Evolutionary conservation across 2,329 filamentous ascomycete species (phyloP).

Genomic region (Cercospora beticola): DNA sequence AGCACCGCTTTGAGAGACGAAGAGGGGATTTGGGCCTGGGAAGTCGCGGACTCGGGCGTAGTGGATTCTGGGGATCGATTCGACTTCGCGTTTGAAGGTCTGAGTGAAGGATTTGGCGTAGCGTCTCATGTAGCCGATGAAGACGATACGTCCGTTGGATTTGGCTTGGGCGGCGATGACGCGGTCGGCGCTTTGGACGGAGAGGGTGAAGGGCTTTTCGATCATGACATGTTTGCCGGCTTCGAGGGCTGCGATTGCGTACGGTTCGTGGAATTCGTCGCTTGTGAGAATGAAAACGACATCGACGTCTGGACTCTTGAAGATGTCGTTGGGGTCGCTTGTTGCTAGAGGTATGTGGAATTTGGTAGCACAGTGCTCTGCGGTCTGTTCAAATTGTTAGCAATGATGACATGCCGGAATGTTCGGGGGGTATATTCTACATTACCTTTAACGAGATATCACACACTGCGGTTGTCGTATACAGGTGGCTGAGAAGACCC

Average conservation of each 20-base stretch:
- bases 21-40: slow-evolving; percentile 54
- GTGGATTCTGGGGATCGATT: slow-evolving; percentile 51
- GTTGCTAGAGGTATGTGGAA: slow-evolving; percentile 39
- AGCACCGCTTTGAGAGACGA: slow-evolving; percentile 52
- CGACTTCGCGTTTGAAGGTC: slow-evolving; percentile 55
- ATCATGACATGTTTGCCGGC: slow-evolving; percentile 58
- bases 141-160: slow-evolving; percentile 48
- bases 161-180: slow-evolving; percentile 53
- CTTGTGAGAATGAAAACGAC: slow-evolving; percentile 56
- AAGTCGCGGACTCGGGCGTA: slow-evolving; percentile 58
- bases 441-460: slow-evolving; percentile 49
- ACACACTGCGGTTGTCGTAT: slow-evolving; percentile 52
- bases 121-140: slow-evolving; percentile 63
- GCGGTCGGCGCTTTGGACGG: slow-evolving; percentile 46
- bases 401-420: neutral
- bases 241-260: slow-evolving; percentile 54
- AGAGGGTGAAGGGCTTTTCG: slow-evolving; percentile 59
- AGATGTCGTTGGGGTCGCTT: slow-evolving; percentile 45
- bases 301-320: slow-evolving; percentile 48
- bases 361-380: slow-evolving; percentile 42
- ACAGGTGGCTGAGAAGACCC: slow-evolving; percentile 47
- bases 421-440: neutral
- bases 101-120: slow-evolving; percentile 58
- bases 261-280: slow-evolving; percentile 56
- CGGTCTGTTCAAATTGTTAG: slow-evolving; percentile 19